These are phyloP conservation scores for Xanthoparmelia taractica DNA, from an alignment of 495 filamentous ascomycete genomes.

Conservation along the genomic window DNA sequence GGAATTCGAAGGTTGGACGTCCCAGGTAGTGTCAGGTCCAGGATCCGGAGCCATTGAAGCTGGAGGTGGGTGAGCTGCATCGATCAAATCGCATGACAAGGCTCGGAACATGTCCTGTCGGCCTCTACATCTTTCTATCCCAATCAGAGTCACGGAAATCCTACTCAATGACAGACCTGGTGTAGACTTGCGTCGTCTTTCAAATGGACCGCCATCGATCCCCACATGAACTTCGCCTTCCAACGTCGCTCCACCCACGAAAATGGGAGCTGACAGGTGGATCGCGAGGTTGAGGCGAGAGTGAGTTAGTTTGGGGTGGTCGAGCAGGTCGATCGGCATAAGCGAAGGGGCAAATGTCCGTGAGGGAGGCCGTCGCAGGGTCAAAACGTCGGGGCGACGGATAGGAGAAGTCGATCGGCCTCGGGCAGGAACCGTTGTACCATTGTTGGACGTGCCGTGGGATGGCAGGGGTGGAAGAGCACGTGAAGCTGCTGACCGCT, in stretches of 20 bases:
- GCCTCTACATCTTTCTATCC: constrained; percentile 38
- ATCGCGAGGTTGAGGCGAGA: constrained; percentile 32
- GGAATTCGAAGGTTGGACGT: constrained; percentile 37
- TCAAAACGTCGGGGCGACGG: constrained; percentile 11
- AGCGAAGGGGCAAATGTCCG: constrained; percentile 38
- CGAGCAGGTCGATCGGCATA: constrained; percentile 33
- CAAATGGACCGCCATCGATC: constrained; percentile 30
- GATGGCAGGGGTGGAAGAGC: constrained; percentile 7
- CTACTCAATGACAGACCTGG: constrained; percentile 33
- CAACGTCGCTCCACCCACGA: constrained; percentile 36
- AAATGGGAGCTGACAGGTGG: constrained; percentile 32
- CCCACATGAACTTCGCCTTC: constrained; percentile 35
- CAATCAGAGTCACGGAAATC: constrained; percentile 44
- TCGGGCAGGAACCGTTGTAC: constrained; percentile 17
- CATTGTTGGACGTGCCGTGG: not conserved
- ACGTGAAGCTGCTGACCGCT: constrained; percentile 1
- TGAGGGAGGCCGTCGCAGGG: constrained; percentile 22
- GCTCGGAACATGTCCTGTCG: constrained; percentile 42
- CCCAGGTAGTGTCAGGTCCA: constrained; percentile 38
- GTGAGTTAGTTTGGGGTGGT: constrained; percentile 32
- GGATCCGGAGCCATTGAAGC: constrained; percentile 39
- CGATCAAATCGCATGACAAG: constrained; percentile 44
- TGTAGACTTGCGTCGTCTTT: constrained; percentile 21
- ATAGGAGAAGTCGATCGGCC: constrained; percentile 27
- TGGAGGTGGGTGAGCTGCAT: constrained; percentile 43